phyloP scores from a whole-genome alignment of 2,329 filamentous ascomycete species.

The Clonostachys rhizophaga region DNA sequence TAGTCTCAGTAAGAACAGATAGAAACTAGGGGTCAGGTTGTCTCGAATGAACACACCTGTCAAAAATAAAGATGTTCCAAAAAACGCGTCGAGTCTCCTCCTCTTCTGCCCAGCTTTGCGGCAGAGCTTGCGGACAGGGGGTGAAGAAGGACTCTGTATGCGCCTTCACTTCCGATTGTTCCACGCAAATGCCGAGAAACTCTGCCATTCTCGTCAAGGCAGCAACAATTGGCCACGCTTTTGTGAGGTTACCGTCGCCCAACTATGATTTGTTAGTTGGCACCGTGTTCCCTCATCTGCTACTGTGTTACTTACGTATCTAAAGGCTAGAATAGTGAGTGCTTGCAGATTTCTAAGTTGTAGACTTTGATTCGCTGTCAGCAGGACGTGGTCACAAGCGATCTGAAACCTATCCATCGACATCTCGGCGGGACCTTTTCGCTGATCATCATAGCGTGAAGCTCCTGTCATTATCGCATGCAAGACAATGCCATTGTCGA shows the following conservation, averaged over 20 bases:
- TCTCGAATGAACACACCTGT: constrained; percentile 10
- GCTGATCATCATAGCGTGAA: constrained; percentile 14
- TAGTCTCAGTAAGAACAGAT: background rate
- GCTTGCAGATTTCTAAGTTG: constrained; percentile 28
- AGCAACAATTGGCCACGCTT: constrained; percentile 19
- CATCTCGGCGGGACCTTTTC: constrained; percentile 9
- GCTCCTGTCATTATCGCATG: constrained; percentile 25
- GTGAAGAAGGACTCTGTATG: too few species aligned
- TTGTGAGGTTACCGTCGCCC: constrained; percentile 13
- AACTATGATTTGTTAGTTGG: constrained; percentile 10
- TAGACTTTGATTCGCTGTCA: constrained; percentile 22
- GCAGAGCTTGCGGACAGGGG: constrained; percentile 3
- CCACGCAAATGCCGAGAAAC: constrained; percentile 19
- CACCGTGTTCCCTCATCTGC: background rate
- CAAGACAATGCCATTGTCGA: constrained; percentile 20
- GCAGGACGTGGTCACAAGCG: constrained; percentile 14
- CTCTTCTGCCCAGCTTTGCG: constrained; percentile 21
- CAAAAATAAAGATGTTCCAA: constrained; percentile 23
- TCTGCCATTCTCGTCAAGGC: constrained; percentile 20
- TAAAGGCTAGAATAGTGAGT: constrained; percentile 27
- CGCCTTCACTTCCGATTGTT: constrained; percentile 4
- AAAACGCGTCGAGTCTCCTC: constrained; percentile 22
- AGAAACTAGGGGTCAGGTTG: too few species aligned
- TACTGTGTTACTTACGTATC: constrained; percentile 16
- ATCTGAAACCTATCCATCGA: constrained; percentile 5